Evolutionary conservation across 176 grass and related monocot genomes (phyloP), one percentile per base, ranked within the genome.

Genomic region (Metroxylon sagu): DNA sequence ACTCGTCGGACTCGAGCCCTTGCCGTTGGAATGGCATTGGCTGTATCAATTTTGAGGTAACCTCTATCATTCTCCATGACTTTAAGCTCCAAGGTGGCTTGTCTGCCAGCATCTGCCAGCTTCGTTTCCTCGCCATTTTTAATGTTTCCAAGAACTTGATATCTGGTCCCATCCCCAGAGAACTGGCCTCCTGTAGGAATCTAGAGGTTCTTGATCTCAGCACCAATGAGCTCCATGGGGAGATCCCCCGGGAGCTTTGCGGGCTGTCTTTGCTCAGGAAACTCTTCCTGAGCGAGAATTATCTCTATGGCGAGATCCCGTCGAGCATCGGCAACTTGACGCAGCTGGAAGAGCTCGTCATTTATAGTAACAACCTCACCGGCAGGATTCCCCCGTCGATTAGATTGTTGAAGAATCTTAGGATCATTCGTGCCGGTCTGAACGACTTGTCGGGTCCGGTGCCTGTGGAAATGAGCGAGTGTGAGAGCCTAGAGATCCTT

Each of bases 311-410:
- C 2, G 67, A 74, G 57, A 92, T 98, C 27, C 84, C 93, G 0
- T 10, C 31, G 1, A 54, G 51, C 59, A 74, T 98, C 52, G 84
- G 87, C 63, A 63, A 78, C 30, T 76, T 89, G 53, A 29, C 67
- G 52, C 70, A 71, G 8, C 87, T 98, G 50, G 79, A 92, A 70
- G 87, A 92, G 80, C 79, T 98, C 59, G 93, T 85, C 54, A 81
- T 98, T 64, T 89, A 98, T 70, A 98, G 81, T 57, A 98, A 98
- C 75, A 98, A 98, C 60, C 84, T 98, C 58, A 92, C 93, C 3
- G 82, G 93, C 4, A 48, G 0, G 18, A 98, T 98, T 77, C 93
- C 93, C 3, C 3, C 56, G 2, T 83, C 93, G 26, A 64, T 98
- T 59, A 71, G 61, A 23, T 49, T 19, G 70, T 75, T 98, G 16